Base-by-base conservation (phyloP, 306 rosid genomes). In the Chamaecrista fasciculata region DNA sequence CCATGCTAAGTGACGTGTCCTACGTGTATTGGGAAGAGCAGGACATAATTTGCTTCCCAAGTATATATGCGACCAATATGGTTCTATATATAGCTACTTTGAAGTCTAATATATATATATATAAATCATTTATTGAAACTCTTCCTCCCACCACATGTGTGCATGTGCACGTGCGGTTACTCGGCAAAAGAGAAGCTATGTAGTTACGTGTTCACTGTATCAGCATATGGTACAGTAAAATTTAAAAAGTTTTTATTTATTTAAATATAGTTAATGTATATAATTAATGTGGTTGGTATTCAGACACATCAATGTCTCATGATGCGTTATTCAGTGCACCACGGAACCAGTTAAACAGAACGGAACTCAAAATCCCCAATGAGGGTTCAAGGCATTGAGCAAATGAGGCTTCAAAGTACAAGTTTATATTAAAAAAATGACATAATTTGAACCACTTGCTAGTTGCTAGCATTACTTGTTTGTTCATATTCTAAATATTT, bases 121-220 rank as follows among this genome's bases (percentile, higher is more conserved):
- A 2, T n/a, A n/a, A n/a, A 66, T 29, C 24, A 48, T 66, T 6
- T 26, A 20, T 14, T 16, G 25, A 29, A 28, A 44, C 19, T 29
- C 56, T 49, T n/a, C n/a, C 9, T 25, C 8, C 21, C 20, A 19
- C 60, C 73, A 37, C 63, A 24, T 50, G 52, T 36, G 51, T 37
- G 73, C 73, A 68, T 24, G 72, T 31, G 71, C 71, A 49, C 12
- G 60, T 48, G 71, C 29, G 8, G 46, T 33, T 47, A 29, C 57
- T 46, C 25, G 34, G 58, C 15, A 49, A 12, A 49, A 20, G 47
- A 33, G 21, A 24, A 49, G 11, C n/a, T 33, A 34, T 1, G 5
- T 34, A 34, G 26, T n/a, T 31, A 49, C 48, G 21, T 20, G 15
- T 48, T 16, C 4, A 28, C n/a, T 50, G 12, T 19, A 60, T 34